A percentile compares a stretch with the other conserved stretches of the same genome.
phyloP scores from a whole-genome alignment of 495 filamentous ascomycete genomes.

The Penicillium crystallinum region DNA sequence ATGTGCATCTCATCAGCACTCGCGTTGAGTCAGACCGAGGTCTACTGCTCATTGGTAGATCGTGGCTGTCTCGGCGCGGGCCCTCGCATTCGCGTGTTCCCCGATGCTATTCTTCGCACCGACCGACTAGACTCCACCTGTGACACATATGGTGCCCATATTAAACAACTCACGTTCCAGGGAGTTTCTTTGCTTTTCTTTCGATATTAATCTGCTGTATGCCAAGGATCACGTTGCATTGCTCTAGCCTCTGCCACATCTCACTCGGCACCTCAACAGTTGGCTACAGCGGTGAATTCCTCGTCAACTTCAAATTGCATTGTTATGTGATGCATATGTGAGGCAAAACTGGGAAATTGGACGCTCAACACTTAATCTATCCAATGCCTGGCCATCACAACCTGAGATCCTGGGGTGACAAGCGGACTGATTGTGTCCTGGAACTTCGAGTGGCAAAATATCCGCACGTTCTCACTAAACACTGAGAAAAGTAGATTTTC shows the following conservation, averaged over 20 bases:
- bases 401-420: neutral
- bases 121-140: neutral
- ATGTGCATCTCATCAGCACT: slow-evolving; percentile 18
- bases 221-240: neutral
- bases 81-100: slow-evolving; percentile 29
- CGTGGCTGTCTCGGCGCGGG: slow-evolving; percentile 17
- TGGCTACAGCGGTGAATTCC: neutral
- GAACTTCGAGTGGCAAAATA: neutral
- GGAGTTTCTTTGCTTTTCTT: neutral
- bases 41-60: slow-evolving; percentile 19
- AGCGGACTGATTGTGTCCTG: neutral
- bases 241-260: neutral
- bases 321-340: neutral
- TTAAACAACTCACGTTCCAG: neutral
- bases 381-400: neutral
- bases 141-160: neutral
- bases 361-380: neutral
- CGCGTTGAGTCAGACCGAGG: slow-evolving; percentile 7
- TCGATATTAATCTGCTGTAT: neutral
- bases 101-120: slow-evolving; percentile 17
- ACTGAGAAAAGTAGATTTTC: neutral
- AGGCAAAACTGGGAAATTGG: neutral
- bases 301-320: neutral
- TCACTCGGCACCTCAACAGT: neutral
- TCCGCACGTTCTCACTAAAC: neutral